Evolutionary conservation across 2,329 filamentous ascomycete species (phyloP), one percentile per base, ranked within the genome.

Genomic region (Nothophoma quercina): DNA sequence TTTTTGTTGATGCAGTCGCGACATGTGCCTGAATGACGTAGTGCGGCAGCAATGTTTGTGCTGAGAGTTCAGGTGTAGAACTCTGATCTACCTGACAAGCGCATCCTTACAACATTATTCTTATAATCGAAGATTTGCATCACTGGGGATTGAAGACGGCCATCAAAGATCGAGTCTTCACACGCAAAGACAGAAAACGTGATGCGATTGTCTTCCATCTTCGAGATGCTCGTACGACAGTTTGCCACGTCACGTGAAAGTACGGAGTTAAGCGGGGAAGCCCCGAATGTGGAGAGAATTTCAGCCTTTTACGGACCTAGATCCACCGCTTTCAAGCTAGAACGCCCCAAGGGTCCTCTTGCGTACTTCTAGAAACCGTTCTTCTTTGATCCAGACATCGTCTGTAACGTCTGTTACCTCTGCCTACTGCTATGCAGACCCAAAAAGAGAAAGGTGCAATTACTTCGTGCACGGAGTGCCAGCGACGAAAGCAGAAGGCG

Each of bases 401-500:
- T 19, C 10, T 8, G 18, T 10, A 23, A 22, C 13, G 22, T 34
- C n/a, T 19, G 9, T 30, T 19, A 9, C 3, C 15, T 18, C 18
- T 19, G 3, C 7, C 2, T 39, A 12, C 5, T 18, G 40, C 26
- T 16, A 71, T 70, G 67, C 60, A 69, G 40, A 8, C 48, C 9
- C 47, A 55, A 8, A 71, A 68, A 34, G 64, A 71, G 6, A 65
- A 53, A 34, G 64, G 62, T 29, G 51, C 63, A 2, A 58, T 59
- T 7, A 65, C 56, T 7, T 71, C 79, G 4, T 82, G 79, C 64
- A 72, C 75, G 2, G 79, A 82, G 59, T 82, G 80, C 57, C 78
- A 80, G 55, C 74, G 79, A 7, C 75, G 79, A 33, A 82, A 82
- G 64, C 80, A 82, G 58, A 81, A 80, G 74, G 78, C 74, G 48